Conservation (phyloP, 768 basidiomycete species). For the Kockovaella imperatae region DNA sequence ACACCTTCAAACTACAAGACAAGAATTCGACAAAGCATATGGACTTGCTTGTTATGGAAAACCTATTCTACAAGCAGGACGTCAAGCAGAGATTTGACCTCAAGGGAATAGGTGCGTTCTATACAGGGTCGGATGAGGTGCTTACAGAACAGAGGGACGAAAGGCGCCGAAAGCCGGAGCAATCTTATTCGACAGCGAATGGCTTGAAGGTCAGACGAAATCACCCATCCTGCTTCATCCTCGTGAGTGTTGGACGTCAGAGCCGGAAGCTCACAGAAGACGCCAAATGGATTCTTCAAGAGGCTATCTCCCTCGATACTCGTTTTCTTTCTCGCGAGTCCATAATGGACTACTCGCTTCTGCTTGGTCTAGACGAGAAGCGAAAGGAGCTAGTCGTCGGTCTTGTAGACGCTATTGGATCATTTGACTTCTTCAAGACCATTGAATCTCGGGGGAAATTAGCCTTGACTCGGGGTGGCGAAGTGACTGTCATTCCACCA, state of each 20-base stretch:
- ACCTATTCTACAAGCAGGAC: slow-evolving; percentile 65
- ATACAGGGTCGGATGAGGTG: slow-evolving; percentile 26
- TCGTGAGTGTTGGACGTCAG: slow-evolving; percentile 24
- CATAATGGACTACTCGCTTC: slow-evolving; percentile 79
- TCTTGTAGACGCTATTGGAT: slow-evolving; percentile 77
- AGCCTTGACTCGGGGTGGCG: slow-evolving; percentile 56
- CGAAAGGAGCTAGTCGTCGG: slow-evolving; percentile 65
- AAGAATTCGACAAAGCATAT: slow-evolving; percentile 60
- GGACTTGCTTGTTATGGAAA: slow-evolving; percentile 78
- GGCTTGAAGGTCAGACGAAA: slow-evolving; percentile 70
- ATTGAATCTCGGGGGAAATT: slow-evolving; percentile 80
- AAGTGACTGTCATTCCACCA: slow-evolving; percentile 73
- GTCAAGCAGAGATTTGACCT: slow-evolving; percentile 67
- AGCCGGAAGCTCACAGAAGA: slow-evolving; percentile 37
- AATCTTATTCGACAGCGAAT: slow-evolving; percentile 73
- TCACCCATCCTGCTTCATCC: slow-evolving; percentile 61
- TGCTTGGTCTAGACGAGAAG: slow-evolving; percentile 64
- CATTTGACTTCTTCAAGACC: slow-evolving; percentile 77
- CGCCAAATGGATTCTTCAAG: slow-evolving; percentile 62
- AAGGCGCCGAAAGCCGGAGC: slow-evolving; percentile 42
- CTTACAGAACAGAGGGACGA: slow-evolving; percentile 22
- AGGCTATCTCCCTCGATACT: slow-evolving; percentile 62
- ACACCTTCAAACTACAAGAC: slow-evolving; percentile 67
- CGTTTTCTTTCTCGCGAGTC: slow-evolving; percentile 67
- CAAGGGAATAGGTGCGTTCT: slow-evolving; percentile 59